phyloP scores from a whole-genome alignment of 352 stramenopile genomes.

The Globisporangium radiosum region DNA sequence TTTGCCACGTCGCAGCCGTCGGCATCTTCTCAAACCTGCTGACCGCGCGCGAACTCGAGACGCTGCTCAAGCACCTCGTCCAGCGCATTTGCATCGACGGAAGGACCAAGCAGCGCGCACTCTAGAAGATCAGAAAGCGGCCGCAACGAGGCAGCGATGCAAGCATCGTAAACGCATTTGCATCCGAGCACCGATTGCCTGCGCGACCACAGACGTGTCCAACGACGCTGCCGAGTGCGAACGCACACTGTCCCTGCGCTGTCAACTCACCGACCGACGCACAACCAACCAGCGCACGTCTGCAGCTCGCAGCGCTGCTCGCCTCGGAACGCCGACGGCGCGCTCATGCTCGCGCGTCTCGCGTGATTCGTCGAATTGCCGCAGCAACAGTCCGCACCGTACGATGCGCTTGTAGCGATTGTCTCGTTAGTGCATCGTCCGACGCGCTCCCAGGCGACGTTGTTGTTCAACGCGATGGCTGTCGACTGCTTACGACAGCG shows the following conservation, averaged over 20 bases:
- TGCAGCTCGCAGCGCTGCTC: neutral
- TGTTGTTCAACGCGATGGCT: constrained; percentile 2
- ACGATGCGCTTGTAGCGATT: too few relatives aligned
- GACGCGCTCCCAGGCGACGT: neutral
- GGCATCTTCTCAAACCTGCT: constrained; percentile 62
- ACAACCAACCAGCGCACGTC: too few relatives aligned
- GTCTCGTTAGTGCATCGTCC: too few relatives aligned
- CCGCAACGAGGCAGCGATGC: constrained; percentile 1
- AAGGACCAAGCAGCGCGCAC: constrained; percentile 15
- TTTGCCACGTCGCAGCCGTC: constrained; percentile 28
- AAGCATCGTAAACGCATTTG: neutral
- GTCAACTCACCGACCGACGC: neutral
- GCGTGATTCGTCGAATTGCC: too few relatives aligned
- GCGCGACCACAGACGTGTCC: constrained; percentile 32
- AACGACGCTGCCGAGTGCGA: constrained; percentile 33
- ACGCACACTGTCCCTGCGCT: too few relatives aligned
- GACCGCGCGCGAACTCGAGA: constrained; percentile 54
- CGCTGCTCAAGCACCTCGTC: constrained; percentile 48
- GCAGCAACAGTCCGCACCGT: too few relatives aligned
- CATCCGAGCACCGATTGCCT: neutral
- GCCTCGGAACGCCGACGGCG: constrained; percentile 4
- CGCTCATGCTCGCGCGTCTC: too few relatives aligned
- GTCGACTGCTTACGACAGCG: neutral
- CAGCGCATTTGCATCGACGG: constrained; percentile 47
- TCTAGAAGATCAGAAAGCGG: constrained; percentile 19